Base-by-base conservation (phyloP, 495 filamentous ascomycete genomes). In the Tuber microsphaerosporum region DNA sequence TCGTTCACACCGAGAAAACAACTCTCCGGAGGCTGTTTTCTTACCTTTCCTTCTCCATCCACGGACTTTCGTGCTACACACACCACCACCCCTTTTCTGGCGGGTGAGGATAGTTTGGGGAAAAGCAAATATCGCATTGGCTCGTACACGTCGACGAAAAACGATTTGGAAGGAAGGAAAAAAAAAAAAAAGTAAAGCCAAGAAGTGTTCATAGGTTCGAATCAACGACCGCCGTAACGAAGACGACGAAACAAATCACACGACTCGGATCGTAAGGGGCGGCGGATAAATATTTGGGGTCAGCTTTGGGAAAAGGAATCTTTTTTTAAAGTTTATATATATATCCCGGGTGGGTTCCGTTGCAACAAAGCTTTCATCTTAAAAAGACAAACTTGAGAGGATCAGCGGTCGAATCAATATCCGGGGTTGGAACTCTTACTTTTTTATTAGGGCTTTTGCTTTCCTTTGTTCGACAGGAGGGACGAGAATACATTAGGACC, bases 291-390 rank as follows among this genome's bases (percentile, higher is more conserved):
- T 65, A 65, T 65, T 65, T 65, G 26, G 1, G 31, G 26, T 65
- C 14, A 65, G 56, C 56, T 65, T 34, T 26, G 56, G 17, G 14
- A 16, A 34, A n/a, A 65, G 14, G 14, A 17, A 17, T 34, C 31
- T 65, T 65, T 34, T 56, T 56, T 56, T 56, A n/a, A 56, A 56
- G 48, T 56, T 65, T 65, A 65, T 65, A 65, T 65, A 65, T 65
- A 65, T 65, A 65, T 65, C 31, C 56, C 48, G 51, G n/a, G n/a
- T 8, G 51, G 51, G 51, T 65, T 65, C 56, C 56, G 56, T 65
- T 31, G 56, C 56, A 31, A 65, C 56, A 31, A 31, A 31, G 56
- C 26, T 65, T 65, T 65, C 56, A 31, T 65, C 56, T 31, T 65
- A 65, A 65, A 65, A 31, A n/a, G 56, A 31, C 56, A 65, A 65